Evolutionary conservation across 768 basidiomycete species (phyloP), one percentile per base, ranked within the genome.

Genomic region (Rhodocollybia butyracea): DNA sequence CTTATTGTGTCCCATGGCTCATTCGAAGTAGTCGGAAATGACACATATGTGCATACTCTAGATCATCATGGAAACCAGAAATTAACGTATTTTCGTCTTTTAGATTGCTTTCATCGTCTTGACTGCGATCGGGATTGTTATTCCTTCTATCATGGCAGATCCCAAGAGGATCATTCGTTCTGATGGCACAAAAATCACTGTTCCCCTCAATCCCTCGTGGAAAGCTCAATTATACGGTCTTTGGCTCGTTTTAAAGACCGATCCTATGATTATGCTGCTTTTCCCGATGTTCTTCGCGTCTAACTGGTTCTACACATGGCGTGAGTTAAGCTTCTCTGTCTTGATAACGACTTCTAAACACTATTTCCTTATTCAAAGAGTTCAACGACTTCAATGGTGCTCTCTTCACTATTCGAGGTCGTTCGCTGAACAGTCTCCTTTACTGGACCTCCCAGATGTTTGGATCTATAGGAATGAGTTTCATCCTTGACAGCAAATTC

Each of bases 281-380:
- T 88, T 93, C 74, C 91, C 91, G 10, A 88, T 92, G 85, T 91
- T 91, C 69, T 82, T 91, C 52, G 82, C 88, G 7, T 87, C 84
- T 34, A 91, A 91, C 66, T 91, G 87, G 81, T 90, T 90, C 71
- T 91, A 90, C 64, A 86, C 89, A 2, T 91, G 87, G 87, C 88
- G 88, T 88, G 58, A 63, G 84, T 67, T 36, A 36, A 24, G 43
- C 21, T 31, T 50, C 7, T 32, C 15, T 31, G n/a, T 30, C 27
- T n/a, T n/a, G n/a, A n/a, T n/a, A n/a, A 36, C 2, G 34, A 17
- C 24, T 41, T 30, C 22, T 48, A 31, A 55, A 51, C 31, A 38
- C 41, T 8, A 54, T 58, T 30, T 24, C 43, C 24, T 31, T n/a
- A 36, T 43, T 32, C 63, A 50, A 57, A 89, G 86, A 91, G 68